These are phyloP conservation scores for Terfezia claveryi DNA, from an alignment of 495 filamentous ascomycete species.

Conservation along the genomic window DNA sequence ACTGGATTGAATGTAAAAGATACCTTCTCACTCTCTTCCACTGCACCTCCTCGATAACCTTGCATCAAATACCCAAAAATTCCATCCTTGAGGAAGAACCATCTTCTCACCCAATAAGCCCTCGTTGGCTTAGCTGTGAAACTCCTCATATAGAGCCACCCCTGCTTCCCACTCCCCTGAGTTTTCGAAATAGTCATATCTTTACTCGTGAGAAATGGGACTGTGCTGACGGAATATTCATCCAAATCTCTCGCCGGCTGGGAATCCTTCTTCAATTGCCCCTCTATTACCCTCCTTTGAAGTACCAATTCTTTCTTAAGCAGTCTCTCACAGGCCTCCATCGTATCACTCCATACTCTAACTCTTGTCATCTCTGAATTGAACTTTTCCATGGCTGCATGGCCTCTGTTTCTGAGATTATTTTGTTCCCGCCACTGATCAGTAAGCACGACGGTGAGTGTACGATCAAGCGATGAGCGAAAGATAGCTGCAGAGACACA, in stretches of 20 bases:
- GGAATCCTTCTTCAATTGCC: constrained; percentile 41
- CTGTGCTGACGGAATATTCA: constrained; percentile 70
- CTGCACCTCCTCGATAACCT: constrained; percentile 58
- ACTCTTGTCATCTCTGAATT: constrained; percentile 69
- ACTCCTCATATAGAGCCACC: constrained; percentile 73
- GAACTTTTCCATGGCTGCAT: constrained; percentile 36
- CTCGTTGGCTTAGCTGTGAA: constrained; percentile 70
- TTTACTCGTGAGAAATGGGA: constrained; percentile 58
- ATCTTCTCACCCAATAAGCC: constrained; percentile 67
- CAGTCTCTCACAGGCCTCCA: constrained; percentile 59
- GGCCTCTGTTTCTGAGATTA: constrained; percentile 35
- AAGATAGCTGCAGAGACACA: constrained; percentile 68
- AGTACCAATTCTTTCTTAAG: constrained; percentile 59
- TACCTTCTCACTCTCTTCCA: constrained; percentile 72
- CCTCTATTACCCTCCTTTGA: constrained; percentile 66
- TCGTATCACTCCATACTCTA: constrained; percentile 74
- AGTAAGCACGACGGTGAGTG: constrained; percentile 63
- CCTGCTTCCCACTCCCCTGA: constrained; percentile 51
- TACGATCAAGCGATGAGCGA: constrained; percentile 53
- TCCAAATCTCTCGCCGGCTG: constrained; percentile 80
- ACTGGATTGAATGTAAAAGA: neutral
- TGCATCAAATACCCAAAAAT: constrained; percentile 94
- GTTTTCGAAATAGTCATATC: constrained; percentile 26
- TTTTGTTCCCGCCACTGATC: constrained; percentile 77
- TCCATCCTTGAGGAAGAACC: constrained; percentile 88